phyloP scores from a whole-genome alignment of 306 rosid species.

The Erythrophleum fordii region DNA sequence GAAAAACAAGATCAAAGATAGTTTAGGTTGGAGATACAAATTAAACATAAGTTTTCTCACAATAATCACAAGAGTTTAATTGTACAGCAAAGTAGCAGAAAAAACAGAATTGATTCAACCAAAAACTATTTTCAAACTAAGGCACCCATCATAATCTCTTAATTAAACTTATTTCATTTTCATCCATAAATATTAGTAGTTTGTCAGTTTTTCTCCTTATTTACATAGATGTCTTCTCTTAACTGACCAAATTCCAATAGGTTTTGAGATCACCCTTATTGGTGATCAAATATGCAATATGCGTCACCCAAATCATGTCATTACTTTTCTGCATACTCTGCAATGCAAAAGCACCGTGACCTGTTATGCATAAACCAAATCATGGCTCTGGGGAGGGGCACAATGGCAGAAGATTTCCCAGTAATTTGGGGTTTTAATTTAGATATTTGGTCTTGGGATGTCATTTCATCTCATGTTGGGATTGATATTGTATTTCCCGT shows the following conservation, averaged over 20 bases:
- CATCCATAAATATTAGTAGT: background rate
- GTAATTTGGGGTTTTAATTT: background rate
- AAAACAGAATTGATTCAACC: background rate
- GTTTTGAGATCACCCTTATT: background rate
- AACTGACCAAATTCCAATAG: background rate
- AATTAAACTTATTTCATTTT: background rate
- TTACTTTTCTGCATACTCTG: background rate
- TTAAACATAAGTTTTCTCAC: background rate
- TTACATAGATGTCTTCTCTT: background rate
- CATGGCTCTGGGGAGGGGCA: background rate
- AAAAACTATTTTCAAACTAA: background rate
- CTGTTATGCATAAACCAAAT: background rate
- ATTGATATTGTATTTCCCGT: background rate
- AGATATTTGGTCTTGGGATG: background rate
- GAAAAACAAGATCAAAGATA: background rate
- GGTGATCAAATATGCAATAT: background rate
- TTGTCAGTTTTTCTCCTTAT: background rate
- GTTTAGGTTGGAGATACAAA: background rate
- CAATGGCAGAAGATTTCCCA: background rate
- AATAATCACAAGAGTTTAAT: background rate
- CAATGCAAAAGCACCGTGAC: background rate
- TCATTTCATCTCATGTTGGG: background rate
- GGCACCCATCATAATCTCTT: background rate
- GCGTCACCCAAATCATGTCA: background rate
- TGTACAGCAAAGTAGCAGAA: constrained; percentile 12